Percentiles rank a stretch among this genome's conserved stretches.
These are phyloP conservation scores for Elymus sibiricus DNA, from an alignment of 176 grass and related monocot species.

Conservation along the genomic window DNA sequence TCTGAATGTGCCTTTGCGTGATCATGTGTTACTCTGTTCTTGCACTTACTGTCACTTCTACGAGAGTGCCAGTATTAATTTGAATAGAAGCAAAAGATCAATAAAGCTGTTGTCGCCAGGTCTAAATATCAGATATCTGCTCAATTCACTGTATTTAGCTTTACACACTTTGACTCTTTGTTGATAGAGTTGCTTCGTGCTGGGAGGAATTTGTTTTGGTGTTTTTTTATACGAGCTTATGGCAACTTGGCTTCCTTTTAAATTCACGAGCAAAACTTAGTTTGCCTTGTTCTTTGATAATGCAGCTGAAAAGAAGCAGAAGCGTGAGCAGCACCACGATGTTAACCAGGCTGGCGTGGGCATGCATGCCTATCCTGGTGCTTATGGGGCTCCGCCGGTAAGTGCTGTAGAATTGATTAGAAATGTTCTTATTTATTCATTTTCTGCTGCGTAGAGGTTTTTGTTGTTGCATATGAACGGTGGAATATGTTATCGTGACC, in stretches of 20 bases:
- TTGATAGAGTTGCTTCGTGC: neutral
- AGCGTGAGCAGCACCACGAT: constrained; percentile 73
- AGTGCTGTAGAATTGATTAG: neutral
- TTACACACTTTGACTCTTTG: neutral
- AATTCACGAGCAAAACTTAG: neutral
- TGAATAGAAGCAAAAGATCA: neutral
- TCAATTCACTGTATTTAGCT: constrained; percentile 1
- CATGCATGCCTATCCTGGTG: constrained; percentile 66
- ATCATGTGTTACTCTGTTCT: neutral
- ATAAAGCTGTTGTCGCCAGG: neutral
- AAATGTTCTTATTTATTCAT: constrained; percentile 3
- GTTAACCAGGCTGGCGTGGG: constrained; percentile 60
- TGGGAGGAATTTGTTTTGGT: neutral
- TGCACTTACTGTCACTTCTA: neutral
- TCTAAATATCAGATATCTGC: neutral
- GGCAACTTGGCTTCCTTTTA: neutral
- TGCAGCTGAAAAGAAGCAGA: constrained; percentile 92
- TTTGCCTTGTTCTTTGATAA: constrained; percentile 36
- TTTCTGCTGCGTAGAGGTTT: neutral
- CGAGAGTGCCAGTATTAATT: neutral
- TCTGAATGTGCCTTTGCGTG: neutral
- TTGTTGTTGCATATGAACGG: neutral
- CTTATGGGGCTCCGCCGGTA: constrained; percentile 91
- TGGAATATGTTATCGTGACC: neutral
- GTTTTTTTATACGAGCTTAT: constrained; percentile 5